Percentiles rank a stretch among this genome's conserved stretches.
Evolutionary conservation across 371 early-diverging fungal genomes (phyloP).

Genomic region (Lichtheimia ornata): DNA sequence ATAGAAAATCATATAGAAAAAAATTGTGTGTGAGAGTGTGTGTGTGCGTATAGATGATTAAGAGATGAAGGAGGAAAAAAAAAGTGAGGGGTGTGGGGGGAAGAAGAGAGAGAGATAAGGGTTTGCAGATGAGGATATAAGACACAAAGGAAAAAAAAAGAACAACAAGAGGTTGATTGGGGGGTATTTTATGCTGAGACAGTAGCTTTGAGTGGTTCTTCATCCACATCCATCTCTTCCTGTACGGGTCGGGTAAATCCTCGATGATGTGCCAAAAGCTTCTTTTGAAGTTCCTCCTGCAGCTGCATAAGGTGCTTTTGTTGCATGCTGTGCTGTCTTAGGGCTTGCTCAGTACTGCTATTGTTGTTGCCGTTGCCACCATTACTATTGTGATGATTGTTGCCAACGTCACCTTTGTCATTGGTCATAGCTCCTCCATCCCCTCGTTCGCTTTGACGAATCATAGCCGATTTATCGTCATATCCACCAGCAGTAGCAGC

Average conservation of each 20-base stretch:
- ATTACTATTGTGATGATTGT: conserved; percentile 2
- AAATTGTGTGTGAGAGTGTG: too few species aligned
- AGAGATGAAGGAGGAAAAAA: too few species aligned
- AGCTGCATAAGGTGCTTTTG: conserved; percentile 36
- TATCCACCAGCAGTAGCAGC: not conserved
- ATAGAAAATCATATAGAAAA: not conserved
- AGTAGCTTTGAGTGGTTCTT: conserved; percentile 14
- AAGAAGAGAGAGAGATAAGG: too few species aligned
- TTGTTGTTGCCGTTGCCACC: not conserved
- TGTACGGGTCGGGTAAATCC: conserved; percentile 13
- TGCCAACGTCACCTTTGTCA: not conserved
- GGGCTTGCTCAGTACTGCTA: conserved; percentile 18
- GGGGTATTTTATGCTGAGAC: conserved; percentile 13
- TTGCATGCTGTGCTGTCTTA: conserved; percentile 38
- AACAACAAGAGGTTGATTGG: too few species aligned
- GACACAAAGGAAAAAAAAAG: too few species aligned
- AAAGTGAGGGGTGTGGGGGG: too few species aligned
- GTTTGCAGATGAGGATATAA: too few species aligned
- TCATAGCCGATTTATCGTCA: too few species aligned
- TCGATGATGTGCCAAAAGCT: conserved; percentile 29
- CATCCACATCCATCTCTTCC: conserved; percentile 11
- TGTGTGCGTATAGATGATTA: too few species aligned
- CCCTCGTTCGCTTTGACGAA: not conserved
- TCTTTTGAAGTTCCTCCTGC: conserved; percentile 40
- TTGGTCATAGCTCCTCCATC: conserved; percentile 3